Evolutionary conservation across 805 yeast genomes (phyloP), one percentile per base, ranked within the genome.

Genomic region (Torulaspora delbrueckii): DNA sequence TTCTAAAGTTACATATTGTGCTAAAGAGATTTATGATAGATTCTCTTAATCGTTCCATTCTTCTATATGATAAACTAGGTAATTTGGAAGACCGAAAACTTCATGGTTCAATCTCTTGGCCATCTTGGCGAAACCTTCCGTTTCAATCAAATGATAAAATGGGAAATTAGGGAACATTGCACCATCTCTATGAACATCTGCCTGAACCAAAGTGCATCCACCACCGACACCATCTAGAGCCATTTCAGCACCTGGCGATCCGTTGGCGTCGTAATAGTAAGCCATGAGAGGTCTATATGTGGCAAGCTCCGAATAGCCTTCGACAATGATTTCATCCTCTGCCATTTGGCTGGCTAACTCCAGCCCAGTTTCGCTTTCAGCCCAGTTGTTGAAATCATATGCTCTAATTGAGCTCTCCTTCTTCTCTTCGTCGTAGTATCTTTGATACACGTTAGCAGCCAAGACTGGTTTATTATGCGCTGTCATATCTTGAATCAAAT

Each of bases 131-230:
- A 93, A 93, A 13, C 99, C 99, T 69, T 93, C 99, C 8, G 97
- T 90, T 72, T 93, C 99, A 53, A 93, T 89, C 66, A 93, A 75
- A 66, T 93, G 96, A 66, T 91, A 90, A 74, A 93, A 93, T 49
- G 99, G 93, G 79, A 93, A 93, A 40, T 95, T 86, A 13, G 99
- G 99, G 79, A 93, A 93, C 97, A 93, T 91, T 45, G 98, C 98
- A 42, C 99, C 99, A 66, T 93, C 99, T 65, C 99, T 78, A 68
- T 93, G 99, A 43, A 93, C 99, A 56, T 90, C 97, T 8, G 97
- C 96, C 63, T 91, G 88, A 25, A 93, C 99, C 69, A 93, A 66
- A 26, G 95, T 82, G 35, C 97, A 95, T 18, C 97, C 96, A 52
- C 97, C 98, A 43, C 99, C 99, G 47, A 93, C 98, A 64, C 99